phyloP scores from a whole-genome alignment of 2,329 filamentous ascomycete genomes.

The Calycina herbarum region DNA sequence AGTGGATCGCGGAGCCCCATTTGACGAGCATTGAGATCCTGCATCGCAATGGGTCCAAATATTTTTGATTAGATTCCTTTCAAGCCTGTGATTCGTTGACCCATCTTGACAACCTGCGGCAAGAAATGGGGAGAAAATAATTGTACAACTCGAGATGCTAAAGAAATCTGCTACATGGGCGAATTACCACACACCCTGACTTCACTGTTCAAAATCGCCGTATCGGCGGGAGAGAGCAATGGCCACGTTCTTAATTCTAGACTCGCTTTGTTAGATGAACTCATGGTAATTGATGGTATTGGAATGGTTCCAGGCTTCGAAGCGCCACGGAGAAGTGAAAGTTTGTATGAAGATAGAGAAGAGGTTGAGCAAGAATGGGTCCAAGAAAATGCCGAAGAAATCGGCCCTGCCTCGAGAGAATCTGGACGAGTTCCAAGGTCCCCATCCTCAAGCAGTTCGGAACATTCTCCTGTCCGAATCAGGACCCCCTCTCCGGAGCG shows the following conservation, averaged over 20 bases:
- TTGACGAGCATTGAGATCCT: no score
- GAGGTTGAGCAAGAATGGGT: background rate
- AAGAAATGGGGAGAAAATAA: no score
- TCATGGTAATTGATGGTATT: slow-evolving; percentile 16
- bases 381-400: background rate
- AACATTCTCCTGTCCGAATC: background rate
- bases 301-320: slow-evolving; percentile 13
- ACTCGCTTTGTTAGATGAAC: slow-evolving; percentile 14
- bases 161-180: slow-evolving; percentile 13
- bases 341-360: background rate
- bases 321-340: background rate
- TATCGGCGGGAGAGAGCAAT: slow-evolving; percentile 16
- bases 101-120: no score
- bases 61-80: no score
- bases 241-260: slow-evolving; percentile 11
- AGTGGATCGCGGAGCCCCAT: no score
- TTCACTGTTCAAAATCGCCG: slow-evolving; percentile 13
- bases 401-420: background rate
- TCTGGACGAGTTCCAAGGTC: background rate
- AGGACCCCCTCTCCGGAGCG: slow-evolving; percentile 4
- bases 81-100: no score
- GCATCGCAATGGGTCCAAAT: no score
- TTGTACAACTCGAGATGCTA: background rate
- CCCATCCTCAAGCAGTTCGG: background rate
- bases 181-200: slow-evolving; percentile 15